Evolutionary conservation across 2,329 filamentous ascomycete genomes (phyloP).

Genomic region (Truncatella angustata): DNA sequence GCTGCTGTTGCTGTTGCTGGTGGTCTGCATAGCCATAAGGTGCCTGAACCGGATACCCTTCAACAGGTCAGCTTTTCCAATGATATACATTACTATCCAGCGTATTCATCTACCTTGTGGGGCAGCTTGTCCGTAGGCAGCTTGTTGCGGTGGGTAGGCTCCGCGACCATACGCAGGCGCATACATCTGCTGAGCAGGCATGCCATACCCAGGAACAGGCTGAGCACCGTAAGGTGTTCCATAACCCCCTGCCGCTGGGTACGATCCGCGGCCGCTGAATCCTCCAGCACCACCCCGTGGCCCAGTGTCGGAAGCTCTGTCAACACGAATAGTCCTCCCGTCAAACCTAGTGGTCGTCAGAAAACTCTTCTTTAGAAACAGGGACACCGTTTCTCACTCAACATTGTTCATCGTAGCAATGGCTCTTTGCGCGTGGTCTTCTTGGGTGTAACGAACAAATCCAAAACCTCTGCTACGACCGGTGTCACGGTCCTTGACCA

Average conservation of each 20-base stretch:
- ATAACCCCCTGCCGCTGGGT: slow-evolving; percentile 32
- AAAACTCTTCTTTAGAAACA: too few species aligned
- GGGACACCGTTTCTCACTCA: slow-evolving; percentile 65
- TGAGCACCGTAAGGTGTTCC: slow-evolving; percentile 32
- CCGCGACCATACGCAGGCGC: slow-evolving; percentile 41
- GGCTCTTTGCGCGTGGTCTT: slow-evolving; percentile 72
- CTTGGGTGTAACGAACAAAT: slow-evolving; percentile 84
- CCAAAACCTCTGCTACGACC: slow-evolving; percentile 96
- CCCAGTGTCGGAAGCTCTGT: slow-evolving; percentile 85
- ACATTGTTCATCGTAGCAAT: slow-evolving; percentile 82
- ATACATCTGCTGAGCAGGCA: slow-evolving; percentile 36
- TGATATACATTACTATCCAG: too few species aligned
- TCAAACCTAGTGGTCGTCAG: slow-evolving; percentile 69
- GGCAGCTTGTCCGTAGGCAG: slow-evolving; percentile 39
- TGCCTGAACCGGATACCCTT: slow-evolving; percentile 24
- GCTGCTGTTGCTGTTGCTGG: slow-evolving; percentile 35
- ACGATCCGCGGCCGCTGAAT: slow-evolving; percentile 31
- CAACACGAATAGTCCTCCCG: slow-evolving; percentile 89
- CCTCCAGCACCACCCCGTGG: slow-evolving; percentile 57
- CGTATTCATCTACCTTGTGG: slow-evolving; percentile 42
- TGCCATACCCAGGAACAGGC: slow-evolving; percentile 34
- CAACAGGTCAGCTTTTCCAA: not conserved
- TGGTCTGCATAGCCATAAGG: slow-evolving; percentile 47
- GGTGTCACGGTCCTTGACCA: slow-evolving; percentile 97
- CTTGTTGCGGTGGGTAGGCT: slow-evolving; percentile 33